Evolutionary conservation across 2,329 filamentous ascomycete genomes (phyloP).

Genomic region (Colletotrichum lentis): DNA sequence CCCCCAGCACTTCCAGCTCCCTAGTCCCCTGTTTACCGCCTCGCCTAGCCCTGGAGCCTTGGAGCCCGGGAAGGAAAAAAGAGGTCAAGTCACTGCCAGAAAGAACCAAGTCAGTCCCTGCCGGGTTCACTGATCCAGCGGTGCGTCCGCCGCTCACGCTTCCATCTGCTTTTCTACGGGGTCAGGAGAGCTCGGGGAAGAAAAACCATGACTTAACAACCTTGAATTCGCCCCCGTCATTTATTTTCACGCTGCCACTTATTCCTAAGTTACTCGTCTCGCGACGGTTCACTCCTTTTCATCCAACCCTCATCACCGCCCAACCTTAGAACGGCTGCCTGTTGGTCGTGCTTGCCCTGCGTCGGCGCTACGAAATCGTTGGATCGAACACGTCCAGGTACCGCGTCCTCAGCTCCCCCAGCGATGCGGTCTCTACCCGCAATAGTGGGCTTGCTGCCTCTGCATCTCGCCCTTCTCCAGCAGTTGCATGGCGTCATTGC

Average conservation of each 20-base stretch:
- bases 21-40: slow-evolving; percentile 29
- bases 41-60: slow-evolving; percentile 33
- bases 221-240: slow-evolving; percentile 26
- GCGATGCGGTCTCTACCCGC: slow-evolving; percentile 37
- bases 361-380: slow-evolving; percentile 18
- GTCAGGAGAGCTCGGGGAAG: slow-evolving; percentile 23
- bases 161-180: slow-evolving; percentile 30
- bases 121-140: slow-evolving; percentile 15
- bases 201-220: slow-evolving; percentile 34
- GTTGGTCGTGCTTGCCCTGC: slow-evolving; percentile 4
- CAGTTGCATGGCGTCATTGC: slow-evolving; percentile 38
- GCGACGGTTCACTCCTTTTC: slow-evolving; percentile 4
- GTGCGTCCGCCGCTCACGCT: slow-evolving; percentile 21
- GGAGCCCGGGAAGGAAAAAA: slow-evolving; percentile 6
- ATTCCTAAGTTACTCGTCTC: not conserved
- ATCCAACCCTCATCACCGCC: too few relatives aligned
- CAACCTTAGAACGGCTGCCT: not conserved
- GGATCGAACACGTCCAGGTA: not conserved
- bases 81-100: slow-evolving; percentile 23
- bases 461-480: slow-evolving; percentile 34
- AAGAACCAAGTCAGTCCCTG: slow-evolving; percentile 18
- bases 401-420: slow-evolving; percentile 21
- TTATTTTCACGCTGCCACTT: not conserved
- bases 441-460: slow-evolving; percentile 37
- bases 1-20: slow-evolving; percentile 21